Percentiles rank a stretch among this genome's conserved stretches.
Conservation (phyloP, 2,329 filamentous ascomycete genomes). For the Diaporthe sp. region DNA sequence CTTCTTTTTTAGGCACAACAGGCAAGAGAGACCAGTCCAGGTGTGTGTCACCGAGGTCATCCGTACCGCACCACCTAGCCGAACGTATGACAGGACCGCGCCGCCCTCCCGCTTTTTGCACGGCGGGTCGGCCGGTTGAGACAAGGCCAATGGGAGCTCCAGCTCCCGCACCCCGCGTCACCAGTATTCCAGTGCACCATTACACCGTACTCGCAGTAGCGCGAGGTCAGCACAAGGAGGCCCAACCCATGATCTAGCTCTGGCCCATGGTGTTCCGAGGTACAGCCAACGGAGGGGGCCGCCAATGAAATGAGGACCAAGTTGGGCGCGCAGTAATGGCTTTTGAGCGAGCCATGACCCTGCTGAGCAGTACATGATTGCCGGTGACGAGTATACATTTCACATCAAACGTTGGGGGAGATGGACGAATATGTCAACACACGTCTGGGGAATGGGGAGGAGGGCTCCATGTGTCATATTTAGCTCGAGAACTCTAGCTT, state of each 20-base stretch:
- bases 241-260: conserved; percentile 9
- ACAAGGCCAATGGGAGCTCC: neutral
- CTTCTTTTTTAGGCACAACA: neutral
- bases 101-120: conserved; percentile 28
- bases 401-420: neutral
- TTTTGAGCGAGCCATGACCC: neutral
- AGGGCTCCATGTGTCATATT: conserved; percentile 29
- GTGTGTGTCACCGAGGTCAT: conserved; percentile 17
- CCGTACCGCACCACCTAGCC: conserved; percentile 20
- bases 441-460: neutral
- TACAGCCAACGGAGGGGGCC: neutral
- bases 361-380: neutral
- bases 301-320: too few relatives aligned
- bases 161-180: neutral
- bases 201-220: neutral
- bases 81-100: conserved; percentile 30
- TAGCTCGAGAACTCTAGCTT: conserved; percentile 32
- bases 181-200: neutral
- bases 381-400: neutral
- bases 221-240: neutral
- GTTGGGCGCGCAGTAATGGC: neutral
- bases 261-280: neutral
- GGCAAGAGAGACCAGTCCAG: neutral
- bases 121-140: conserved; percentile 8
- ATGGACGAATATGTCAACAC: neutral